A percentile compares a stretch with the other conserved stretches of the same genome.
phyloP scores from a whole-genome alignment of 2,329 filamentous ascomycete genomes.

The Aureobasidium sp. region DNA sequence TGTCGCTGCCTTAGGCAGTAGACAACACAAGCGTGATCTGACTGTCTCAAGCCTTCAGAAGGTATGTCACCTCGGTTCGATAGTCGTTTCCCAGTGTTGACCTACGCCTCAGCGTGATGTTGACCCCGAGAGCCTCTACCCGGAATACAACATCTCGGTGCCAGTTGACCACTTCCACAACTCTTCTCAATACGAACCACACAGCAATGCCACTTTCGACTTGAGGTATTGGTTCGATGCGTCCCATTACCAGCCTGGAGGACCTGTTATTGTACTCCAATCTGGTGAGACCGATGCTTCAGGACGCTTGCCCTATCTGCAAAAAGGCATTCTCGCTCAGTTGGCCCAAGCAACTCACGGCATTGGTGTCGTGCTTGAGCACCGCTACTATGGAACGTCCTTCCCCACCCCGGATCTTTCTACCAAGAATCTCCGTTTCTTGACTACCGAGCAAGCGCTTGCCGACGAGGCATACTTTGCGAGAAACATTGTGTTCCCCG shows the following conservation, averaged over 20 bases:
- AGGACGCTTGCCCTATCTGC: constrained; percentile 61
- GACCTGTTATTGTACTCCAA: constrained; percentile 72
- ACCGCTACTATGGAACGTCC: constrained; percentile 78
- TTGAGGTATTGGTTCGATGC: constrained; percentile 81
- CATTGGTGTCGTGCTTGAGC: constrained; percentile 74
- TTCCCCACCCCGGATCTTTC: constrained; percentile 61
- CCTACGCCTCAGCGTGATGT: constrained; percentile 19
- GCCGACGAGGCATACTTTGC: constrained; percentile 81
- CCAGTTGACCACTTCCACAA: constrained; percentile 80
- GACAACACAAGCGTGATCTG: neutral
- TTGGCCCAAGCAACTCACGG: constrained; percentile 65
- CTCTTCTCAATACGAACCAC: constrained; percentile 68
- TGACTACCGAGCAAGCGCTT: constrained; percentile 75
- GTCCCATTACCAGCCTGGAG: constrained; percentile 65
- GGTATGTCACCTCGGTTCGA: neutral
- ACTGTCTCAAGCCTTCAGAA: neutral
- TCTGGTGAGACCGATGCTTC: constrained; percentile 61
- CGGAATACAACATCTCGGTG: constrained; percentile 46
- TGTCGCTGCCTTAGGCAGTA: neutral
- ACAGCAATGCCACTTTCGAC: constrained; percentile 59
- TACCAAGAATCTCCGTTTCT: constrained; percentile 66
- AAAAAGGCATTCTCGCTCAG: constrained; percentile 69
- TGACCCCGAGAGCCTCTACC: constrained; percentile 37
- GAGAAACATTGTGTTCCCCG: constrained; percentile 61
- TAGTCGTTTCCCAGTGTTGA: neutral